Percentiles rank a stretch among this genome's conserved stretches.
Conservation (phyloP, 164 flowering plant genomes). For the Umbellularia californica region DNA sequence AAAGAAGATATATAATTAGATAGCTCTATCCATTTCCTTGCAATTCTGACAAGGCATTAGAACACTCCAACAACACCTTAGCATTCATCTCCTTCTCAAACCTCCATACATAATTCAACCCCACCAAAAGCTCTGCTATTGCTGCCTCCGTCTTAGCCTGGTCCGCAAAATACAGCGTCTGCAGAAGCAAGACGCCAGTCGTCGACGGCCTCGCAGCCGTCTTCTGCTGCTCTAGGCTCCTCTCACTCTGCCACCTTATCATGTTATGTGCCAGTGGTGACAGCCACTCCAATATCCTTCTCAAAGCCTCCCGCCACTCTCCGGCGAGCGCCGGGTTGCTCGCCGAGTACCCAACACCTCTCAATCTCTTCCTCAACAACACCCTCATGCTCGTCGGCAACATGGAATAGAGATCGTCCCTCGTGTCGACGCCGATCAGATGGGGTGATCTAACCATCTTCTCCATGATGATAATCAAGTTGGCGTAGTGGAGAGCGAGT, state of each 20-base stretch:
- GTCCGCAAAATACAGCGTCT: conserved; percentile 78
- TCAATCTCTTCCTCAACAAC: conserved; percentile 56
- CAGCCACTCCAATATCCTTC: conserved; percentile 76
- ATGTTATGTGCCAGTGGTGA: conserved; percentile 84
- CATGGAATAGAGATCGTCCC: conserved; percentile 86
- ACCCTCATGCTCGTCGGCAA: conserved; percentile 60
- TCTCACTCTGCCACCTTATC: conserved; percentile 93
- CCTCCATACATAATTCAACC: conserved; percentile 92
- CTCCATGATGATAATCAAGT: conserved; percentile 76
- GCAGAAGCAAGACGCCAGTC: conserved; percentile 57
- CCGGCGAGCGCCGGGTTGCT: conserved; percentile 66
- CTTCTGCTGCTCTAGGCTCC: conserved; percentile 88
- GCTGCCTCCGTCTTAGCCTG: conserved; percentile 88
- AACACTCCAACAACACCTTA: conserved; percentile 61
- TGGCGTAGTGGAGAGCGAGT: conserved; percentile 74
- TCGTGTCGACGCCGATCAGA: conserved; percentile 70
- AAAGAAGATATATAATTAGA: too few relatives aligned
- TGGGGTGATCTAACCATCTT: conserved; percentile 84
- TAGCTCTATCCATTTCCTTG: not conserved
- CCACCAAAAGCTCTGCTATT: conserved; percentile 86
- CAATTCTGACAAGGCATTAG: conserved; percentile 19
- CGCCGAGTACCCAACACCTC: conserved; percentile 68
- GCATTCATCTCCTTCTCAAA: conserved; percentile 91
- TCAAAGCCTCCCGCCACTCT: conserved; percentile 81
- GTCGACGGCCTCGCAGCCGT: conserved; percentile 27